Base-by-base conservation (phyloP, 768 basidiomycete species). In the Thelephora ganbajun region DNA sequence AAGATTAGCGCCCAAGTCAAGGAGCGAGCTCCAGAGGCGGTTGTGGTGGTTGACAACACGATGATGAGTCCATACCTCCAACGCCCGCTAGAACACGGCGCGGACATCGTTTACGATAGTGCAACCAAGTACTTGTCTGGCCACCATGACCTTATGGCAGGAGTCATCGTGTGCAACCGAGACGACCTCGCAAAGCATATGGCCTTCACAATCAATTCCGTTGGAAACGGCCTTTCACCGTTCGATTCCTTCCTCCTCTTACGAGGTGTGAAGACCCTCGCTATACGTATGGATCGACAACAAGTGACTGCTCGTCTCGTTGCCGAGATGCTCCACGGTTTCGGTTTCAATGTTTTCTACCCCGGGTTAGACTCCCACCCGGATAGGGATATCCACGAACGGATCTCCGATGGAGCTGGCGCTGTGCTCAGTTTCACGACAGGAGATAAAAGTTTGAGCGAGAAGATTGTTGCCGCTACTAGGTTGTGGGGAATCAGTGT, bases 21-120 rank as follows among this genome's bases (percentile, higher is more conserved):
- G 59, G 78, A 83, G 57, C 74, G 74, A 44, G 83, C 83, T 14
- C 81, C 83, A 6, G 76, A 85, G 57, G 91, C 90, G 1, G 56
- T 91, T 54, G 68, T 93, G 46, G 85, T 93, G 34, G 90, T 91
- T 18, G 96, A 98, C 63, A 98, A 99, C 61, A 98, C 96, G 51
- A 98, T 98, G 96, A 97, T 98, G 94, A 96, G 92, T 59, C 94
- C 96, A 13, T 98, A 97, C 65, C 71, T 98, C 6, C 92, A 94
- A 60, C 70, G 93, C 49, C 96, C 96, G 11, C 75, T 98, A 34
- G 91, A 98, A 58, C 83, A 96, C 45, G 96, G 94, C 13, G 89
- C 89, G 43, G 96, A 99, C 61, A 79, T 99, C 48, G 93, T 97
- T 7, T 99, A 99, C 58, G 96, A 99, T 64, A 93, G 90, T 50